Conservation (phyloP, 225 moss, liverwort and hornwort genomes). For the Rhytidiadelphus loreus region DNA sequence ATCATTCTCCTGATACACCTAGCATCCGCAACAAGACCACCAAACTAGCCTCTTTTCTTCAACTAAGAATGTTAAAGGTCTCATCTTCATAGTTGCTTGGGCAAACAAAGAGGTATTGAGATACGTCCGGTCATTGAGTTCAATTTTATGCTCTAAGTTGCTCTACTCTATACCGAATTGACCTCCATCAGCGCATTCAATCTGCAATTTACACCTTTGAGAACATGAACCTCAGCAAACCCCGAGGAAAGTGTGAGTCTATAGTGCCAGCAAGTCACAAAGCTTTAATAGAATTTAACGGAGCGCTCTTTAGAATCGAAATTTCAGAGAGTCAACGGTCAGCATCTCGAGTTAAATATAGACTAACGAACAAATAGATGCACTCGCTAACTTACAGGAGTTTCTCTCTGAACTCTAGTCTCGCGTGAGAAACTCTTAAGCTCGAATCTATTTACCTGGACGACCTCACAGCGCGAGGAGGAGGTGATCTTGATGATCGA, state of each 20-base stretch:
- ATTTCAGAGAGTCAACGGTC: neutral
- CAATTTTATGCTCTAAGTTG: neutral
- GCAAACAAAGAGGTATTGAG: neutral
- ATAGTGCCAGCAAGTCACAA: neutral
- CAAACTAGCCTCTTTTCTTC: neutral
- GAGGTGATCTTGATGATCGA: conserved; percentile 23
- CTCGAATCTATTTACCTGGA: conserved; percentile 22
- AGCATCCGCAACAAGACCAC: neutral
- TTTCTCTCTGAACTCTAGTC: neutral
- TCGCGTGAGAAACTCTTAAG: neutral
- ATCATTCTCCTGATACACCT: neutral
- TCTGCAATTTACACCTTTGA: neutral
- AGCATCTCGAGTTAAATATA: neutral
- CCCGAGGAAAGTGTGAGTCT: neutral
- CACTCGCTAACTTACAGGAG: neutral
- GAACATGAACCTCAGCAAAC: neutral
- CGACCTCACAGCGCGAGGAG: conserved; percentile 6
- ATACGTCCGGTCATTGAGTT: neutral
- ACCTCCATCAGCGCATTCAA: neutral
- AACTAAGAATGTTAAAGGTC: neutral
- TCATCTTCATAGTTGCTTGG: neutral
- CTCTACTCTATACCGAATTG: neutral
- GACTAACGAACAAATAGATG: neutral
- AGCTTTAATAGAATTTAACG: neutral
- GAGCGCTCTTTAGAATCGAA: neutral